phyloP scores from a whole-genome alignment of 257 asterid species.

The Petrea volubilis region DNA sequence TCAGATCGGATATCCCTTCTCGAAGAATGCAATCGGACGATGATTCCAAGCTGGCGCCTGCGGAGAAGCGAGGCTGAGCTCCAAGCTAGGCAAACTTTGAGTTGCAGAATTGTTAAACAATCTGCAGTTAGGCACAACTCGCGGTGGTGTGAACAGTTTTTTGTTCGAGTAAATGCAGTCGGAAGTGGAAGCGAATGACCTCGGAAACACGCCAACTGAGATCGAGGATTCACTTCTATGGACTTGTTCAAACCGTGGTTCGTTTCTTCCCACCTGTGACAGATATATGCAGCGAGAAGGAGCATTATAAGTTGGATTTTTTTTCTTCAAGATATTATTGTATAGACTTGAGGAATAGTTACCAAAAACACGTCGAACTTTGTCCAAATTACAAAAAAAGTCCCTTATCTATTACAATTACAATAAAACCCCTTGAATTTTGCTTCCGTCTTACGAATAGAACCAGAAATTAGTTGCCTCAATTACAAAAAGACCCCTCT shows the following conservation, averaged over 20 bases:
- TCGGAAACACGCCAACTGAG: neutral
- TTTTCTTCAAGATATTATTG: neutral
- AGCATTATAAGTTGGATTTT: neutral
- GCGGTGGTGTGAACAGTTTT: neutral
- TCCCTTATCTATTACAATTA: no score
- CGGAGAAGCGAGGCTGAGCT: constrained; percentile 30
- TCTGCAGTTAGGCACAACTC: constrained; percentile 16
- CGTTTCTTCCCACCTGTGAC: constrained; percentile 20
- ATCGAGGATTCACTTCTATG: neutral
- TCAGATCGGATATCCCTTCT: constrained; percentile 5
- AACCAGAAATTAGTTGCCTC: no score
- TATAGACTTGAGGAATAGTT: no score
- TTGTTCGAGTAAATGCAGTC: neutral
- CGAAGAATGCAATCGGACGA: neutral
- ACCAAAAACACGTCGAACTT: no score
- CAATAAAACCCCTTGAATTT: no score
- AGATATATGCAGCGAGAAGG: neutral
- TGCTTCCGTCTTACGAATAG: no score
- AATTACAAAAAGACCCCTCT: no score
- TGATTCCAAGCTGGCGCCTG: neutral
- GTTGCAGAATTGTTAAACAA: constrained; percentile 1
- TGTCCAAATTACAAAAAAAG: no score
- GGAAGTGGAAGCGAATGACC: neutral
- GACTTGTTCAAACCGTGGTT: neutral
- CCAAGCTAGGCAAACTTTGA: constrained; percentile 30